A percentile compares a stretch with the other conserved stretches of the same genome.
Conservation (phyloP, 2,329 filamentous ascomycete species). For the Onygenales sp. region DNA sequence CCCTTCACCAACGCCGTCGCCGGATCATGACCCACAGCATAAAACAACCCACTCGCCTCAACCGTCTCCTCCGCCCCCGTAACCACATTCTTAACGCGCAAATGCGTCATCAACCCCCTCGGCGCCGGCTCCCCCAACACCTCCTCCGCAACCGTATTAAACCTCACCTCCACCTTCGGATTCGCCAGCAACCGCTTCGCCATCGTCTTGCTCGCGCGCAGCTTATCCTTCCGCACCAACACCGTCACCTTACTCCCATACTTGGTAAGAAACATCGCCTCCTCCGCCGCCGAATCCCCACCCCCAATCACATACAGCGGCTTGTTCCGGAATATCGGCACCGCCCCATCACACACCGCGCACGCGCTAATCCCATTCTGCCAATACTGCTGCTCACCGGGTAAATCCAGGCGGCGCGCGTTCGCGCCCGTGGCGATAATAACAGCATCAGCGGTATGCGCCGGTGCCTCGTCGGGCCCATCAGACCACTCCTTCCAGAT, state of each 20-base stretch:
- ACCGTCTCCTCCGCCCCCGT: constrained; percentile 73
- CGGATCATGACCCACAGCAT: constrained; percentile 93
- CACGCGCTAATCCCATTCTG: constrained; percentile 93
- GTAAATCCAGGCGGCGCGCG: constrained; percentile 69
- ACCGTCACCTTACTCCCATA: constrained; percentile 94
- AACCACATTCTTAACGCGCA: constrained; percentile 70
- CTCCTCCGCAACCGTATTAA: constrained; percentile 72
- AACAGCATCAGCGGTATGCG: constrained; percentile 78
- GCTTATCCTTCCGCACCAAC: constrained; percentile 74
- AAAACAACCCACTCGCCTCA: constrained; percentile 87
- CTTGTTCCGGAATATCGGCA: constrained; percentile 96
- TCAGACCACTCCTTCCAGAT: constrained; percentile 87
- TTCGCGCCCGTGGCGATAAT: constrained; percentile 96
- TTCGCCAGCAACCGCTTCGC: constrained; percentile 71
- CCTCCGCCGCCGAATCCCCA: constrained; percentile 92
- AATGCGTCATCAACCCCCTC: constrained; percentile 72
- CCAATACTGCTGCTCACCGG: constrained; percentile 94
- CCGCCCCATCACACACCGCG: constrained; percentile 92
- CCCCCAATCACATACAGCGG: constrained; percentile 92
- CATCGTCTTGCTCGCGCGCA: constrained; percentile 88
- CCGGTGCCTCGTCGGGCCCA: constrained; percentile 54
- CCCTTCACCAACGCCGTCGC: constrained; percentile 85
- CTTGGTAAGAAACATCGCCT: constrained; percentile 95
- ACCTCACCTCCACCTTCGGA: constrained; percentile 84
- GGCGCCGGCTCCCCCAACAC: constrained; percentile 71